Percentiles rank a stretch among this genome's conserved stretches.
Conservation (phyloP, 345 rosid genomes). For the Citrus cavaleriei region DNA sequence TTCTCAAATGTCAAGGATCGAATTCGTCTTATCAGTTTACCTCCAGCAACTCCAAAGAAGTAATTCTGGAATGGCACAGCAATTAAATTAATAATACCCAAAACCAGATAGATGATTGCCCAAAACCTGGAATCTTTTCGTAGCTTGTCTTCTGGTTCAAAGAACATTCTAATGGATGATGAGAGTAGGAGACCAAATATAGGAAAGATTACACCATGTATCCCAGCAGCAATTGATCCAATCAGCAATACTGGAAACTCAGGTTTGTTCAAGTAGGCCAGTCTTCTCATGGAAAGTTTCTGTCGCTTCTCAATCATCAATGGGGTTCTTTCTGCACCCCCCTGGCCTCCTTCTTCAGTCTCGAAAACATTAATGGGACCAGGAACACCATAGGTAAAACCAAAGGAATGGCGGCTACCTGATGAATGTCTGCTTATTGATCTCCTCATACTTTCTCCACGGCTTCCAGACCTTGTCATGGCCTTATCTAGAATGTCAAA, state of each 20-base stretch:
- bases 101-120: conserved; percentile 44
- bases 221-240: conserved; percentile 57
- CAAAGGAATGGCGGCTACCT: conserved; percentile 37
- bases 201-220: conserved; percentile 66
- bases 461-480: conserved; percentile 26
- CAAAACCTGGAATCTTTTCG: conserved; percentile 55
- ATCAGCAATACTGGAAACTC: conserved; percentile 53
- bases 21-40: conserved; percentile 66
- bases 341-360: conserved; percentile 16
- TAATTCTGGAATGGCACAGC: conserved; percentile 60
- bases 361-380: conserved; percentile 20
- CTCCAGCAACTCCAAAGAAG: conserved; percentile 77
- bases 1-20: conserved; percentile 66
- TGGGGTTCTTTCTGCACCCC: not conserved
- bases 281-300: conserved; percentile 50
- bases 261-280: conserved; percentile 71
- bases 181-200: conserved; percentile 75
- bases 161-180: conserved; percentile 62
- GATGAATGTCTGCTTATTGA: conserved; percentile 47
- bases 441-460: conserved; percentile 20
- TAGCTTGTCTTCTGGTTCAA: conserved; percentile 35
- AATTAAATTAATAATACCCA: conserved; percentile 33
- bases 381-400: conserved; percentile 32
- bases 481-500: conserved; percentile 5
- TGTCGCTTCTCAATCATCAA: conserved; percentile 23